Base-by-base conservation (phyloP, 768 basidiomycete species). In the Tricholomella constricta region DNA sequence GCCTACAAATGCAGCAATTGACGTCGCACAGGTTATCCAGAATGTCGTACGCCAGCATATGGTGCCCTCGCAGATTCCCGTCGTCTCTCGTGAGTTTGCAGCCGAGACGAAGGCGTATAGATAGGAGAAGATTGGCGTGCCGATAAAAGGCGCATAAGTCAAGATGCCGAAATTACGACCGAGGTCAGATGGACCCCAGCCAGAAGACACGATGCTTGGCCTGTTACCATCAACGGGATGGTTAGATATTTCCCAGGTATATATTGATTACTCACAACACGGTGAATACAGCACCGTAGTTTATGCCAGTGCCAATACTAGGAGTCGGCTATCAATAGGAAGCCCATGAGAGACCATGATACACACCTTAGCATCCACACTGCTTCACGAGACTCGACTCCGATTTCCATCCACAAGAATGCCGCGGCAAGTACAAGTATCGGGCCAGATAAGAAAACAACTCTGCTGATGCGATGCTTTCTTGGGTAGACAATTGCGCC, bases 151-250 rank as follows among this genome's bases (percentile, higher is more conserved):
- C 0, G 89, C 84, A 59, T 89, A 90, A 43, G 86, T 82, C 51
- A 90, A 62, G 32, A 89, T 67, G 22, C 89, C 89, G 54, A 83
- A 92, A 66, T 93, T 93, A 51, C 91, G 82, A 8, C 84, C 91
- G 4, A 85, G 71, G 55, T 89, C 79, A n/a, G 74, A 62, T 23
- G 78, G 65, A 11, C 91, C 91, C 88, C 89, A 93, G 20, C 88
- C 75, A 1, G 85, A 76, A 2, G 85, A 82, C 4, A 90, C 69
- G 25, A 93, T 77, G 48, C 87, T 83, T 2, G 91, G 89, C 11
- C 86, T 89, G 58, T 26, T n/a, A 34, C 55, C 29, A 40, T 15
- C n/a, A 38, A 27, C 9, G 25, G 3, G 22, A 45, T 48, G 40
- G 51, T 34, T 29, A 45, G 41, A 17, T 34, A n/a, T 8, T 46